These are phyloP conservation scores for Phialocephala sp. DNA, from an alignment of 2,329 filamentous ascomycete species.

Conservation along the genomic window DNA sequence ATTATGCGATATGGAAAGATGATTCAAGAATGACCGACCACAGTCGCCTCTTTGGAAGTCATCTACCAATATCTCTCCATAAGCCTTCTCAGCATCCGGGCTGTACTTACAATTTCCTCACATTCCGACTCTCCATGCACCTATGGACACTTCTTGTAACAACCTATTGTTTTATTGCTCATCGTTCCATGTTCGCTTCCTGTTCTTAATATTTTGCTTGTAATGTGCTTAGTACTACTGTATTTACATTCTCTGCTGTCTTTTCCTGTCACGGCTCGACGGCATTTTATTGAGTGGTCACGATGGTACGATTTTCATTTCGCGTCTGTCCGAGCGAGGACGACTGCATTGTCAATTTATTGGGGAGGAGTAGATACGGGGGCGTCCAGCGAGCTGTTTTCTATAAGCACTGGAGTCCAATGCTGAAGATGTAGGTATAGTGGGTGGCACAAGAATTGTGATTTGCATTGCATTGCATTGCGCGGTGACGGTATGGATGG, in stretches of 20 bases:
- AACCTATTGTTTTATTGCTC: conserved; percentile 25
- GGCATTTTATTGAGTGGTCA: conserved; percentile 19
- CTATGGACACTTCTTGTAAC: conserved; percentile 12
- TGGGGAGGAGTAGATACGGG: conserved; percentile 18
- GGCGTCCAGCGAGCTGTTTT: conserved; percentile 7
- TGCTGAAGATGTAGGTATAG: conserved; percentile 8
- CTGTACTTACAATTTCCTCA: conserved; percentile 2
- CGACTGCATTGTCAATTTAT: not conserved
- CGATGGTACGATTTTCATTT: conserved; percentile 29
- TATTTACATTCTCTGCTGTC: conserved; percentile 26
- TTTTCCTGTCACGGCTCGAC: conserved; percentile 19
- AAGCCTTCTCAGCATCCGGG: conserved; percentile 4
- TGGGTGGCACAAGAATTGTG: conserved; percentile 3
- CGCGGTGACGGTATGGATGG: conserved; percentile 22
- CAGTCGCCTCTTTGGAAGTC: not conserved
- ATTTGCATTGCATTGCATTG: conserved; percentile 27
- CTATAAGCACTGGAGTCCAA: not conserved
- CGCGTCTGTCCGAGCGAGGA: conserved; percentile 13
- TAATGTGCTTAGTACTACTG: conserved; percentile 22
- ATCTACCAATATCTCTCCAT: not conserved
- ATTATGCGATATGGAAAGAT: conserved; percentile 56
- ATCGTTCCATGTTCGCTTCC: conserved; percentile 22
- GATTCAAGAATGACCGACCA: conserved; percentile 38
- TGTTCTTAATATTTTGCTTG: conserved; percentile 24
- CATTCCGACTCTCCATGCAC: conserved; percentile 14